These are phyloP conservation scores for Umbelopsis vinacea DNA, from an alignment of 192 early-diverging fungal genomes.

Conservation along the genomic window DNA sequence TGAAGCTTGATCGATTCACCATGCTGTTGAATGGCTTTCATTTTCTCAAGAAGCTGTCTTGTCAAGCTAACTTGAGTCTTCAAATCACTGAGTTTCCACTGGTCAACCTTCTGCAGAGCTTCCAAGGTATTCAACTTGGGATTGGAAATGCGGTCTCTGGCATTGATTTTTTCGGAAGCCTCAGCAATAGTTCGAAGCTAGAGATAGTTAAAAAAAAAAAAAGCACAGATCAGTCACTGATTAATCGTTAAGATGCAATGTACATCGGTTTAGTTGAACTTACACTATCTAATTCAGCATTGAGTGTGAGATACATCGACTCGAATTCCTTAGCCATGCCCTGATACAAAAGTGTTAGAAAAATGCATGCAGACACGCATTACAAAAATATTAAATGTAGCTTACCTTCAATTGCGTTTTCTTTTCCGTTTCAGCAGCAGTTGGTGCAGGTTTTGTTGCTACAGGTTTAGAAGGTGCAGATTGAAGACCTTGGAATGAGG, in stretches of 20 bases:
- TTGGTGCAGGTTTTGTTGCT: not conserved
- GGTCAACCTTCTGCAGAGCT: not conserved
- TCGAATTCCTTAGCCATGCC: constrained; percentile 31
- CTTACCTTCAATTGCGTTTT: not conserved
- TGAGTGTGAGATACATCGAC: constrained; percentile 11
- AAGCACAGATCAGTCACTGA: not conserved
- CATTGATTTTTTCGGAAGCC: constrained; percentile 12
- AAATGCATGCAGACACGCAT: not conserved
- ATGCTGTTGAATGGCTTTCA: not conserved
- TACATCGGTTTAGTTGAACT: not conserved
- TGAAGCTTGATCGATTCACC: not conserved
- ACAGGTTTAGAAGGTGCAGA: not conserved
- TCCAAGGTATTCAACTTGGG: not conserved
- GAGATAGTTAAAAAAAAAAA: too few species aligned
- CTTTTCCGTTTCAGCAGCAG: not conserved
- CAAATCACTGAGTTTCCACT: constrained; percentile 10
- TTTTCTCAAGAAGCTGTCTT: constrained; percentile 9
- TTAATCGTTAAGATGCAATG: not conserved
- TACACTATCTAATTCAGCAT: constrained; percentile 15
- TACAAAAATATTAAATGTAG: not conserved
- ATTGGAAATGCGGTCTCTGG: not conserved
- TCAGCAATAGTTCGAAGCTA: constrained; percentile 10
- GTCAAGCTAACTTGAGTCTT: constrained; percentile 1
- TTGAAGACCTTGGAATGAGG: not conserved
- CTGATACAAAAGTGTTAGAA: not conserved